Evolutionary conservation across 352 stramenopile genomes (phyloP).

Genomic region (Phytophthora europaea): DNA sequence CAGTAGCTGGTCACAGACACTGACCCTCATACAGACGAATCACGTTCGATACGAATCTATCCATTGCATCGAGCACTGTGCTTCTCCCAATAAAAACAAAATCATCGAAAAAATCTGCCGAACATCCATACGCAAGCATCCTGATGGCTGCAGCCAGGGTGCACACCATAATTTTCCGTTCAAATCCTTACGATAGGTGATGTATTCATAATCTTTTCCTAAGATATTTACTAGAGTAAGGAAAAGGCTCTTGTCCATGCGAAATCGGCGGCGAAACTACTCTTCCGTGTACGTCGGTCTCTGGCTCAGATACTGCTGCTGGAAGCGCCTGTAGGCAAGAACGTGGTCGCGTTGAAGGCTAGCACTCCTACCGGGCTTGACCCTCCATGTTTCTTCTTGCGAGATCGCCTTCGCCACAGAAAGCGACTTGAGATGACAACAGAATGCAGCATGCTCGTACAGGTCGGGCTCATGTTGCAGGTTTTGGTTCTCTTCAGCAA

Average conservation of each 20-base stretch:
- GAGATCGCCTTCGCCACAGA: background rate
- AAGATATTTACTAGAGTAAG: background rate
- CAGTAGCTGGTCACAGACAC: no score
- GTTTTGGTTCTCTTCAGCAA: no score
- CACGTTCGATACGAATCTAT: no score
- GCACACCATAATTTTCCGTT: background rate
- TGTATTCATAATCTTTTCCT: background rate
- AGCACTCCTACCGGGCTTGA: background rate
- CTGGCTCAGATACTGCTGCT: background rate
- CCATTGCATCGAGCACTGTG: no score
- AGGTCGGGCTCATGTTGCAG: no score
- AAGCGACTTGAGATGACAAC: background rate
- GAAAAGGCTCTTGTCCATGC: background rate
- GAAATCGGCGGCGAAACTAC: background rate
- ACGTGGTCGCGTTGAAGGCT: background rate
- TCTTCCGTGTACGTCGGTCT: background rate
- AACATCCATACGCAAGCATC: no score
- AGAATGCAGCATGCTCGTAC: no score
- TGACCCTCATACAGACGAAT: no score
- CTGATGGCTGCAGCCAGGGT: background rate
- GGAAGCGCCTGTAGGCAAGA: background rate
- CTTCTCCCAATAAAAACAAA: no score
- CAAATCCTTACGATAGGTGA: background rate
- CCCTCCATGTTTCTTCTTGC: conserved; percentile 34
- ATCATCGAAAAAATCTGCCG: no score